These are phyloP conservation scores for Middelhovenomyces tepae DNA, from an alignment of 805 yeast species.

Conservation along the genomic window DNA sequence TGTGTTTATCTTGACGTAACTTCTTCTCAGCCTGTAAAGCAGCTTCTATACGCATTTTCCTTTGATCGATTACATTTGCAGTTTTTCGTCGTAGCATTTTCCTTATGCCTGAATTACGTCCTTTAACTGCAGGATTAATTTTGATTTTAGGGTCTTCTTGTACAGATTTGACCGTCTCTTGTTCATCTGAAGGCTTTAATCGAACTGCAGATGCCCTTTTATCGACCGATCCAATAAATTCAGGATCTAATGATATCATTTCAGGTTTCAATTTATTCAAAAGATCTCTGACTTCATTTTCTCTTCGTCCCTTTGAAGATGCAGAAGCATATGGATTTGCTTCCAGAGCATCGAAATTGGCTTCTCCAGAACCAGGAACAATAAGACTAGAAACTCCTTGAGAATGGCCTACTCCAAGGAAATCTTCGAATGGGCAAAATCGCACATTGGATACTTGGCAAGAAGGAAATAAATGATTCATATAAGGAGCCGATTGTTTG, in stretches of 20 bases:
- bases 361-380: constrained; percentile 96
- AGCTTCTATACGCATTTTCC: constrained; percentile 66
- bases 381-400: constrained; percentile 75
- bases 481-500: constrained; percentile 65
- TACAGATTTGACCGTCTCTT: constrained; percentile 22
- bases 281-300: constrained; percentile 76
- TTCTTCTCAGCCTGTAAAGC: constrained; percentile 69
- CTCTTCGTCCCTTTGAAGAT: constrained; percentile 86
- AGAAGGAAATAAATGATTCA: constrained; percentile 82
- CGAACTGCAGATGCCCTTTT: constrained; percentile 55
- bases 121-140: constrained; percentile 60
- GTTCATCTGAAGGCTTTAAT: constrained; percentile 39
- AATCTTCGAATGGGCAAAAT: constrained; percentile 93
- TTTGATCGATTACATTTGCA: constrained; percentile 76
- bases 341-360: constrained; percentile 91
- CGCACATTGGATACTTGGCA: constrained; percentile 56
- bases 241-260: constrained; percentile 86
- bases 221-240: constrained; percentile 75
- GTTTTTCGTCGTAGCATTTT: constrained; percentile 74
- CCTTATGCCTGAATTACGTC: constrained; percentile 78
- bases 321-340: constrained; percentile 89
- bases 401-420: constrained; percentile 81
- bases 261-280: constrained; percentile 87
- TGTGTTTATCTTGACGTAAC: constrained; percentile 45
- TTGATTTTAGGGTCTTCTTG: constrained; percentile 43